Evolutionary conservation across 495 filamentous ascomycete species (phyloP).

Genomic region (Penicillium samsonianum): DNA sequence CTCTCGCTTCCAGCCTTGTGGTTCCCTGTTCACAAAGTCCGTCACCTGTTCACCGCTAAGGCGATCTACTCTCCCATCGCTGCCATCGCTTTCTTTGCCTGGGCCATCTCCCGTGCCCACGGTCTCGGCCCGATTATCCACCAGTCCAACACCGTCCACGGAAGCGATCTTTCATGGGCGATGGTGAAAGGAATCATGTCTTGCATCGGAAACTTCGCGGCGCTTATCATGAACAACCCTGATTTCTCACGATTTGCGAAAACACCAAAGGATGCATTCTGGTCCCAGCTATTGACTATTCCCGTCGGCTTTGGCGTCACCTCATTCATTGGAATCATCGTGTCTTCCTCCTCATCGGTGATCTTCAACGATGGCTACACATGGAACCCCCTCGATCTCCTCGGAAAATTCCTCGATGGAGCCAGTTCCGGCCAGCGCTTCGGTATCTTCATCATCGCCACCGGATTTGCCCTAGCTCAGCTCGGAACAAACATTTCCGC

Average conservation of each 20-base stretch:
- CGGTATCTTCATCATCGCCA: slow-evolving; percentile 84
- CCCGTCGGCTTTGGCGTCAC: slow-evolving; percentile 85
- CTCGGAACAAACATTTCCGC: slow-evolving; percentile 92
- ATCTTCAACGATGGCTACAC: slow-evolving; percentile 73
- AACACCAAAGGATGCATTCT: slow-evolving; percentile 80
- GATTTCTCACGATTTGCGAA: slow-evolving; percentile 87
- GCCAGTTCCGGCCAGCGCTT: slow-evolving; percentile 76
- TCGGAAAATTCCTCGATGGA: slow-evolving; percentile 71
- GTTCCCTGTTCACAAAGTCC: slow-evolving; percentile 59
- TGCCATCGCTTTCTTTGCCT: slow-evolving; percentile 86
- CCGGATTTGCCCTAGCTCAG: slow-evolving; percentile 83
- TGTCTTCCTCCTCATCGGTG: slow-evolving; percentile 79
- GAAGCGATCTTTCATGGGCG: slow-evolving; percentile 74
- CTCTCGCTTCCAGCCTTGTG: slow-evolving; percentile 81
- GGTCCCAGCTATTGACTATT: slow-evolving; percentile 87
- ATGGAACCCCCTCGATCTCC: slow-evolving; percentile 83
- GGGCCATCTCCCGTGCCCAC: slow-evolving; percentile 80
- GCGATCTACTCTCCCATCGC: slow-evolving; percentile 81
- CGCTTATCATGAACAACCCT: slow-evolving; percentile 75
- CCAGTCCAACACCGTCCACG: slow-evolving; percentile 63
- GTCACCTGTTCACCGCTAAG: slow-evolving; percentile 93
- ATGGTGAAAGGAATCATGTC: slow-evolving; percentile 84
- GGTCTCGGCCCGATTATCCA: slow-evolving; percentile 84
- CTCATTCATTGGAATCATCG: slow-evolving; percentile 91
- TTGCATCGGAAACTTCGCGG: slow-evolving; percentile 90